Evolutionary conservation across 352 stramenopile genomes (phyloP).

Genomic region (Nothophytophthora sp.): DNA sequence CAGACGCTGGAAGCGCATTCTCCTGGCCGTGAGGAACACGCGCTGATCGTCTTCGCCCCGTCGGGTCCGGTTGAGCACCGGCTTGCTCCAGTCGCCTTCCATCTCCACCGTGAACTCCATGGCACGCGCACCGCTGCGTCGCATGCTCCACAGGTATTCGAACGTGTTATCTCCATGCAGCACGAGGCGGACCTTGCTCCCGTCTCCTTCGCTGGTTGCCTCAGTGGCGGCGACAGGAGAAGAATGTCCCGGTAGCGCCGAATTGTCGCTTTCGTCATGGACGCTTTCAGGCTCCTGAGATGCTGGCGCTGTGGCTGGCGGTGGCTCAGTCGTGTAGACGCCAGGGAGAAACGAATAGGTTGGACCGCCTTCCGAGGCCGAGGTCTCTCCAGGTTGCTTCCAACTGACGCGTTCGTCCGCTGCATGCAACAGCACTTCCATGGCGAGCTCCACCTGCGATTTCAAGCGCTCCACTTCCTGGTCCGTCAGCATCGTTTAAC

Average conservation of each 20-base stretch:
- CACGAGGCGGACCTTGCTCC: constrained; percentile 40
- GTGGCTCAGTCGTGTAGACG: constrained; percentile 35
- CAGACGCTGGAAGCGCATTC: constrained; percentile 70
- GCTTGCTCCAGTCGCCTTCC: constrained; percentile 62
- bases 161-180: constrained; percentile 85
- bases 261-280: constrained; percentile 1
- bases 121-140: constrained; percentile 40
- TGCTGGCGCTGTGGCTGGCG: neutral
- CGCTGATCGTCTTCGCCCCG: constrained; percentile 74
- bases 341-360: constrained; percentile 66
- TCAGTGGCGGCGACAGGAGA: neutral
- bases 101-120: constrained; percentile 83
- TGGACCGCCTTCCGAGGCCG: neutral
- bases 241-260: neutral
- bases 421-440: constrained; percentile 58
- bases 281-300: constrained; percentile 17
- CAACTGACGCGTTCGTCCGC: constrained; percentile 67
- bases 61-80: constrained; percentile 73
- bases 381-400: constrained; percentile 19
- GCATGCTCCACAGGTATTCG: constrained; percentile 76
- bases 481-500: constrained; percentile 15
- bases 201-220: constrained; percentile 20
- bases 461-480: constrained; percentile 54
- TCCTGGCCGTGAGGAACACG: constrained; percentile 56
- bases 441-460: constrained; percentile 49